Percentiles rank a stretch among this genome's conserved stretches.
phyloP scores from a whole-genome alignment of 2,329 filamentous ascomycete species.

The Sphaerostilbella broomeana region DNA sequence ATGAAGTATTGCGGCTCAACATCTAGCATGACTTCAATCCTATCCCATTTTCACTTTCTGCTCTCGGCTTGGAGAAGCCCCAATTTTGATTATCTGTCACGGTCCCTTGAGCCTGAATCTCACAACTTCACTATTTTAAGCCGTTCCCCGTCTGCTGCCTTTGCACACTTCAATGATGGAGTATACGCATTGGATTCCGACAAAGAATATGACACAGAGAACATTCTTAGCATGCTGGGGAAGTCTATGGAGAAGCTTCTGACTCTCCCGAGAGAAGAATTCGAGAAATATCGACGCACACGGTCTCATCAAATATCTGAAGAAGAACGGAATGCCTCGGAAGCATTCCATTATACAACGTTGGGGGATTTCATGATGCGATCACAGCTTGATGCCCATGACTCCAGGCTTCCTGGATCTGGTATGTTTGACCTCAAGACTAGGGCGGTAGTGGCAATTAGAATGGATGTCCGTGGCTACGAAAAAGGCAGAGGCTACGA shows the following conservation, averaged over 20 bases:
- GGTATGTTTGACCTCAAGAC: constrained; percentile 98
- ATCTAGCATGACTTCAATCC: constrained; percentile 85
- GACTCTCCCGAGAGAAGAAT: constrained; percentile 74
- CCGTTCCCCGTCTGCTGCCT: constrained; percentile 69
- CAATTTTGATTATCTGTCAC: constrained; percentile 60
- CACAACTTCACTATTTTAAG: constrained; percentile 64
- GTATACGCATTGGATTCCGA: constrained; percentile 93
- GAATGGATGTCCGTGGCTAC: constrained; percentile 72
- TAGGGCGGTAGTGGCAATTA: constrained; percentile 80
- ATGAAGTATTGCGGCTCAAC: constrained; percentile 92
- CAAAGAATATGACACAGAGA: constrained; percentile 81
- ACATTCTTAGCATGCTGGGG: constrained; percentile 83
- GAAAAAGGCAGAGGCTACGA: constrained; percentile 79
- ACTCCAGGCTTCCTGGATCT: constrained; percentile 76
- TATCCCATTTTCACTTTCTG: constrained; percentile 89
- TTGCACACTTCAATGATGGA: constrained; percentile 75
- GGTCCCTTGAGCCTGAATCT: constrained; percentile 56
- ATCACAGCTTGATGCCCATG: constrained; percentile 88
- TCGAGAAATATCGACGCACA: constrained; percentile 71
- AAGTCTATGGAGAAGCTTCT: constrained; percentile 96
- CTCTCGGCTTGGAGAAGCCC: constrained; percentile 76
- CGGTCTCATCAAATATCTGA: constrained; percentile 63
- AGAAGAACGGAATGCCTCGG: constrained; percentile 63
- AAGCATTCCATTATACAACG: constrained; percentile 82
- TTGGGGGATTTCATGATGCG: constrained; percentile 87